A percentile compares a stretch with the other conserved stretches of the same genome.
Conservation (phyloP, 768 basidiomycete species). For the Austroboletus festivus region DNA sequence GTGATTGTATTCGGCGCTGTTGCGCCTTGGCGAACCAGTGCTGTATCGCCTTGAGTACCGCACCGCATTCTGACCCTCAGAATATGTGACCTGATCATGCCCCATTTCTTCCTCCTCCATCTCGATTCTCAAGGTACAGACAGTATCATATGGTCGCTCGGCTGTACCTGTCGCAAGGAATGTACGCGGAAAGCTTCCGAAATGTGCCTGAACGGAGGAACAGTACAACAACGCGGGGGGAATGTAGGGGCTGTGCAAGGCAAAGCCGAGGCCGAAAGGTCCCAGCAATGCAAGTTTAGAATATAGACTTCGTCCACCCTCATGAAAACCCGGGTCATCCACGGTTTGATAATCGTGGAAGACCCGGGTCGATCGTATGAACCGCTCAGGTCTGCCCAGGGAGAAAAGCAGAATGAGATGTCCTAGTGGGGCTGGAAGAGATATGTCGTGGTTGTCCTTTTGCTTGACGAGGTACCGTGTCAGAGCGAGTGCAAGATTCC, state of each 20-base stretch:
- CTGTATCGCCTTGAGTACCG: constrained; percentile 52
- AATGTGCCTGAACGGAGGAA: constrained; percentile 34
- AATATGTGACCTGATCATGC: constrained; percentile 40
- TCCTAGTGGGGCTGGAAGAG: constrained; percentile 44
- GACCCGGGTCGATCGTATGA: constrained; percentile 39
- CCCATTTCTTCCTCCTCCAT: constrained; percentile 34
- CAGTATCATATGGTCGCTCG: constrained; percentile 56
- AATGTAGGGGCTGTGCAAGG: constrained; percentile 49
- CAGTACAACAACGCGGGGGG: constrained; percentile 53
- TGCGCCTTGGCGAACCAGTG: constrained; percentile 35
- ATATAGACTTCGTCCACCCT: constrained; percentile 23
- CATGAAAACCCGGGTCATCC: constrained; percentile 16
- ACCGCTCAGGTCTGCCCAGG: constrained; percentile 48
- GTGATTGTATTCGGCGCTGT: not conserved
- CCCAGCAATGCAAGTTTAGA: constrained; percentile 44
- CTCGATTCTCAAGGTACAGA: constrained; percentile 45
- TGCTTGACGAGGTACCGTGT: constrained; percentile 59
- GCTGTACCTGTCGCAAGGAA: constrained; percentile 58
- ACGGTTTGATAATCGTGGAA: constrained; percentile 39
- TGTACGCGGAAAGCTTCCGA: constrained; percentile 57
- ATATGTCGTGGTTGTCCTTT: constrained; percentile 23
- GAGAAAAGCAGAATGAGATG: constrained; percentile 53
- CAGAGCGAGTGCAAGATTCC: constrained; percentile 64
- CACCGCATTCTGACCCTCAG: constrained; percentile 48
- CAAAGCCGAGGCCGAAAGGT: constrained; percentile 45